Evolutionary conservation across 2,329 filamentous ascomycete species (phyloP).

Genomic region (Dothidotthia symphoricarpi): DNA sequence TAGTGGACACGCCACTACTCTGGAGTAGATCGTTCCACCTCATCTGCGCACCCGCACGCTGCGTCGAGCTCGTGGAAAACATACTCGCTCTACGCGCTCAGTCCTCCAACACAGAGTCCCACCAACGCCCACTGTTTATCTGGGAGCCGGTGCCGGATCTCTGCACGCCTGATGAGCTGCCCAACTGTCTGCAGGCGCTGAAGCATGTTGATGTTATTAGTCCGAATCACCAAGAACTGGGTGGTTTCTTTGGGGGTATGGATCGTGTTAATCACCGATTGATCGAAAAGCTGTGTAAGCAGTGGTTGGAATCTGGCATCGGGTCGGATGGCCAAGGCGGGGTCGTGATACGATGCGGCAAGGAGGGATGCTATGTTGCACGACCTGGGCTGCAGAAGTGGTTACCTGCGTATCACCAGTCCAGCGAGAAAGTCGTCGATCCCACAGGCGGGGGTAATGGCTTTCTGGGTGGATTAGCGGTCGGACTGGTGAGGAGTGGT

Average conservation of each 20-base stretch:
- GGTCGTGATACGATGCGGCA: slow-evolving; percentile 69
- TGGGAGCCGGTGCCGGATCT: slow-evolving; percentile 96
- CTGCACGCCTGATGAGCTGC: slow-evolving; percentile 66
- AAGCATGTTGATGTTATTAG: slow-evolving; percentile 60
- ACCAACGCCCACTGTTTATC: slow-evolving; percentile 66
- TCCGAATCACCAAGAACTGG: slow-evolving; percentile 89
- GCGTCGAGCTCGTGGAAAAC: slow-evolving; percentile 70
- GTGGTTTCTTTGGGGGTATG: slow-evolving; percentile 68
- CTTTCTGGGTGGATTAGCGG: slow-evolving; percentile 67
- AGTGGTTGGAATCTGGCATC: slow-evolving; percentile 41
- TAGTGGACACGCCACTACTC: slow-evolving; percentile 62
- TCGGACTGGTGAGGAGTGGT: slow-evolving; percentile 55
- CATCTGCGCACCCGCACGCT: slow-evolving; percentile 76
- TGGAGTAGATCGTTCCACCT: slow-evolving; percentile 79
- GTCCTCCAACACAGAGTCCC: slow-evolving; percentile 18
- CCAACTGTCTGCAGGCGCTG: slow-evolving; percentile 54
- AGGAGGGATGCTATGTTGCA: slow-evolving; percentile 64
- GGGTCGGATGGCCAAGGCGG: slow-evolving; percentile 46
- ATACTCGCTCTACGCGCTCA: slow-evolving; percentile 58
- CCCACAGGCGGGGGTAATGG: slow-evolving; percentile 93
- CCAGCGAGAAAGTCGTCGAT: slow-evolving; percentile 66
- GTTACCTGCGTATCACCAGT: slow-evolving; percentile 73
- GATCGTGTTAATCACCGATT: slow-evolving; percentile 39
- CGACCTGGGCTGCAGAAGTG: slow-evolving; percentile 52
- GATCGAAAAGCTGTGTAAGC: slow-evolving; percentile 44